phyloP scores from a whole-genome alignment of 345 rosid species.

The Populus simonii region DNA sequence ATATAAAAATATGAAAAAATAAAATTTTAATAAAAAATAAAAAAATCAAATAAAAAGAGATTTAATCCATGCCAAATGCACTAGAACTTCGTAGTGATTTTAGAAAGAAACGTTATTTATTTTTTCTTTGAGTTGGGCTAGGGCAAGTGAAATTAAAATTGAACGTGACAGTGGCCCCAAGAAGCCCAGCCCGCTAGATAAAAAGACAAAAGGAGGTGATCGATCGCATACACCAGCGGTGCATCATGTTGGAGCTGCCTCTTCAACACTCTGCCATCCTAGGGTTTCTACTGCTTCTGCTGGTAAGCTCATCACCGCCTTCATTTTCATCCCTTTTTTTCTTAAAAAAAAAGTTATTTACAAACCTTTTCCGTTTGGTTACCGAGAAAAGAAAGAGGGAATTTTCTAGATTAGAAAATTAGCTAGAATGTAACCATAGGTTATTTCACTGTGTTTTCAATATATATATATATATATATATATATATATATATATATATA shows the following conservation, averaged over 20 bases:
- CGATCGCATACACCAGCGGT: constrained; percentile 26
- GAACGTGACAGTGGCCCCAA: neutral
- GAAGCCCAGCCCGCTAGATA: neutral
- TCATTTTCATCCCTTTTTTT: neutral
- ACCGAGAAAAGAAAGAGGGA: neutral
- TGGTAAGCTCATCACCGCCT: constrained; percentile 15
- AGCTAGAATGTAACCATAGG: neutral
- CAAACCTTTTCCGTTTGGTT: neutral
- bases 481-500: too few relatives aligned
- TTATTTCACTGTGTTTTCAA: neutral
- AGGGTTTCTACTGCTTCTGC: constrained; percentile 32
- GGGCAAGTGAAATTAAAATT: neutral
- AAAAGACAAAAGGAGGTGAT: constrained; percentile 22
- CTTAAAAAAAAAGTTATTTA: neutral
- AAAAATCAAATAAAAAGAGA: too few relatives aligned
- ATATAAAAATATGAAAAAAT: too few relatives aligned
- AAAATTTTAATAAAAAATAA: too few relatives aligned
- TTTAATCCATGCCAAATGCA: too few relatives aligned
- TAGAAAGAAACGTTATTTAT: too few relatives aligned
- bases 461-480: too few relatives aligned
- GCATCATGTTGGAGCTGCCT: constrained; percentile 27
- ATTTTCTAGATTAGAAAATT: neutral
- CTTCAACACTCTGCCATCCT: constrained; percentile 21
- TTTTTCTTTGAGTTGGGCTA: neutral
- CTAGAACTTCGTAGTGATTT: too few relatives aligned